Base-by-base conservation (phyloP, 768 basidiomycete genomes). In the Hericium rajendrae region DNA sequence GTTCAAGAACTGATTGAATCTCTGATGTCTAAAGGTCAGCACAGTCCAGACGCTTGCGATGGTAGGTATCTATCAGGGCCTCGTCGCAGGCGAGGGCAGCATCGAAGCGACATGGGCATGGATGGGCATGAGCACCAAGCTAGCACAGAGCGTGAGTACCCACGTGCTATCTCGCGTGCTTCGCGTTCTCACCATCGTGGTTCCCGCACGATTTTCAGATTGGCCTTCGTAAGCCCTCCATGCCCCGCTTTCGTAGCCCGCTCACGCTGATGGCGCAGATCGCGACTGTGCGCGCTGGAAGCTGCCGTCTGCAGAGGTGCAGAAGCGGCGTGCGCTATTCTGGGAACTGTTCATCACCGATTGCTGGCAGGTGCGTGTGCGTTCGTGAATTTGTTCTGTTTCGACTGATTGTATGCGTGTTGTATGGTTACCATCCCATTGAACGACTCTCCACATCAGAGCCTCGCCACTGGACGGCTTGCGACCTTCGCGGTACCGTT, bases 271-370 rank as follows among this genome's bases (percentile, higher is more conserved):
- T 9, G 1, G 32, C 9, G 32, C 32, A 87, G 85, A 88, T 62
- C 83, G 84, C 8, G 85, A 88, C 65, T 84, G 83, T 65, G 85
- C 85, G 5, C 75, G 86, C 32, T 88, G 85, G 84, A 78, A 80
- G 39, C 67, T 88, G 18, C 61, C 78, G 5, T 76, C 77, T 3
- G 73, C 76, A 1, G 85, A 85, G 64, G 82, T 86, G 4, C 84
- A 88, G 70, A 86, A 86, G 66, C 78, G 86, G 4, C 77, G 85
- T 32, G 78, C 82, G 1, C 66, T 87, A 22, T 87, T 87, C 62
- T 87, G 86, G 86, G 85, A 88, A 59, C 59, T 87, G 28, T 86
- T 85, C 62, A 83, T 86, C 60, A 84, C 85, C 0, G 85, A 87
- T 66, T 81, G 82, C 59, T 87, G 85, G 84, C 84, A 85, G 77